Percentiles rank a stretch among this genome's conserved stretches.
Evolutionary conservation across 2,329 filamentous ascomycete genomes (phyloP).

Genomic region (Verticillium nonalfalfae): DNA sequence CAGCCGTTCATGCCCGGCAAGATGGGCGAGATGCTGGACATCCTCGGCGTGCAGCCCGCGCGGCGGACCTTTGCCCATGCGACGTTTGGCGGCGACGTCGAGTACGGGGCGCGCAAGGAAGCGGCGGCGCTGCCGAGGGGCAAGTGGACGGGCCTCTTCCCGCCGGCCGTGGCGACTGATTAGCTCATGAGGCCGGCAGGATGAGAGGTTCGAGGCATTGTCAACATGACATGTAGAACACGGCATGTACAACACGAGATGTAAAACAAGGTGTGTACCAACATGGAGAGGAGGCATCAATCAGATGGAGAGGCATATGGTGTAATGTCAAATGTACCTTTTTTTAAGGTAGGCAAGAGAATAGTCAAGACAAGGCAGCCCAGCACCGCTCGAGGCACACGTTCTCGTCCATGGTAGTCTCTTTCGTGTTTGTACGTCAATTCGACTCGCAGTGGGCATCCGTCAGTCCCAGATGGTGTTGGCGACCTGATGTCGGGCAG

Average conservation of each 20-base stretch:
- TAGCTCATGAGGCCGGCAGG: not conserved
- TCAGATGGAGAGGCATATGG: not conserved
- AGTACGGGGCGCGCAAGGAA: constrained; percentile 54
- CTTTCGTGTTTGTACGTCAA: not conserved
- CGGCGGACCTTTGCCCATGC: constrained; percentile 60
- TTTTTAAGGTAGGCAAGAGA: no score
- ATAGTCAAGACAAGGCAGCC: not conserved
- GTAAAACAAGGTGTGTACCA: no score
- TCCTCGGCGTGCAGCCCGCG: constrained; percentile 62
- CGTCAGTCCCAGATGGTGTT: not conserved
- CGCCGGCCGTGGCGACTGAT: constrained; percentile 22
- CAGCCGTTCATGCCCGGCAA: constrained; percentile 89
- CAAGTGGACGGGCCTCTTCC: constrained; percentile 42
- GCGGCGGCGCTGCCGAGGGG: constrained; percentile 22
- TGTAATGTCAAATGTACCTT: constrained; percentile 1
- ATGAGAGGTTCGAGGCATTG: no score
- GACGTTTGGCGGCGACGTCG: constrained; percentile 53
- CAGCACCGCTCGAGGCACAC: not conserved
- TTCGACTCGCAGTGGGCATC: not conserved
- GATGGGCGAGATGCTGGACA: constrained; percentile 64
- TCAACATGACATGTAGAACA: not conserved
- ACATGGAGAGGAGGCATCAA: not conserved
- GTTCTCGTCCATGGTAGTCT: no score
- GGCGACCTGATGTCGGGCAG: no score
- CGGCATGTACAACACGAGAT: not conserved